A percentile compares a stretch with the other conserved stretches of the same genome.
phyloP scores from a whole-genome alignment of 257 asterid species.

The Ophiorrhiza pumila region DNA sequence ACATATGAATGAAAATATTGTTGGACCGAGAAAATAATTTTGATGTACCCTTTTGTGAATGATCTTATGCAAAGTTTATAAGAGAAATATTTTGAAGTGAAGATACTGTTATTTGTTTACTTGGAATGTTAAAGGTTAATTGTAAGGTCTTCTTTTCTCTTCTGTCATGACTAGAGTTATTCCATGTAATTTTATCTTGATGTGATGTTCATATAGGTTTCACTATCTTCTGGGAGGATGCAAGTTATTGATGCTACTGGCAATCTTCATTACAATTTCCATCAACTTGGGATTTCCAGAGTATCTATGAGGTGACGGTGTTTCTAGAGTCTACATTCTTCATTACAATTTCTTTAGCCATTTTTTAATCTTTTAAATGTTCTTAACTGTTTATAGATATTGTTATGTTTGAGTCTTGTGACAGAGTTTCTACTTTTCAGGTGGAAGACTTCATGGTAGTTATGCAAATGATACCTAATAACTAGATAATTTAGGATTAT shows the following conservation, averaged over 20 bases:
- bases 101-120: slow-evolving; percentile 55
- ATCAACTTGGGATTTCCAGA: slow-evolving; percentile 42
- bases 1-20: slow-evolving; percentile 49
- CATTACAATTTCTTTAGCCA: slow-evolving; percentile 10
- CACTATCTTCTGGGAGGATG: slow-evolving; percentile 73
- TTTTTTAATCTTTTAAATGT: background rate
- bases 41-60: slow-evolving; percentile 49
- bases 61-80: slow-evolving; percentile 39
- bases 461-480: slow-evolving; percentile 55
- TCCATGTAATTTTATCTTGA: slow-evolving; percentile 20
- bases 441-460: slow-evolving; percentile 48
- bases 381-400: background rate
- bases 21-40: slow-evolving; percentile 25
- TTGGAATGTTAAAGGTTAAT: slow-evolving; percentile 71
- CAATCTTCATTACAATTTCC: slow-evolving; percentile 61
- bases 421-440: slow-evolving; percentile 34
- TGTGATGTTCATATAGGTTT: slow-evolving; percentile 49
- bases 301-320: slow-evolving; percentile 58
- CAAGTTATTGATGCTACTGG: slow-evolving; percentile 93
- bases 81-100: slow-evolving; percentile 43
- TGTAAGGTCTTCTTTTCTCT: background rate
- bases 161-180: background rate
- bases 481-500: slow-evolving; percentile 35
- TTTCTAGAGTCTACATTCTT: slow-evolving; percentile 26
- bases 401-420: background rate